Percentiles rank a stretch among this genome's conserved stretches.
These are phyloP conservation scores for Scutellaria minor DNA, from an alignment of 257 asterid genomes.

Conservation along the genomic window DNA sequence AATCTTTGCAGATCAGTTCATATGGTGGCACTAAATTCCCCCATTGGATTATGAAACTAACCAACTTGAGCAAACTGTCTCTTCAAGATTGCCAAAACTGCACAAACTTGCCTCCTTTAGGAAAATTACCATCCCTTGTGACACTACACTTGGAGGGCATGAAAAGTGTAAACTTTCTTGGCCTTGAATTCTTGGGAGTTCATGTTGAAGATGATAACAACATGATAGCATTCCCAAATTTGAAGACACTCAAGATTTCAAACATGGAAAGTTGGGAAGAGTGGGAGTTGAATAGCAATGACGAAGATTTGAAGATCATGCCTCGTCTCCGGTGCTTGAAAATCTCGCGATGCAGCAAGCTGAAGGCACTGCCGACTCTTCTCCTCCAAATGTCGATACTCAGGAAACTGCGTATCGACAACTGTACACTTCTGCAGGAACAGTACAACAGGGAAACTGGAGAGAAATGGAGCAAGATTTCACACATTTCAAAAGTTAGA, in stretches of 20 bases:
- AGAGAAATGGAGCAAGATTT: constrained; percentile 46
- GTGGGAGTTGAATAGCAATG: constrained; percentile 42
- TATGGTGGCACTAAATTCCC: constrained; percentile 56
- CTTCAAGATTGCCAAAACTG: constrained; percentile 60
- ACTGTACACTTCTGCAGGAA: constrained; percentile 45
- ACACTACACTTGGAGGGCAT: constrained; percentile 56
- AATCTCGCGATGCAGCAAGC: constrained; percentile 47
- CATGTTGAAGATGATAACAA: neutral
- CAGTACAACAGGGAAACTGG: constrained; percentile 42
- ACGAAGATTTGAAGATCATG: constrained; percentile 39
- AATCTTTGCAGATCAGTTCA: constrained; percentile 52
- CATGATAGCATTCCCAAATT: constrained; percentile 46
- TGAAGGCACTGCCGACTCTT: constrained; percentile 49
- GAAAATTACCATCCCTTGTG: constrained; percentile 53
- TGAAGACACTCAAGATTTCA: constrained; percentile 63
- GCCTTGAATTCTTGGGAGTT: constrained; percentile 43
- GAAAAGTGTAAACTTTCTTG: constrained; percentile 38
- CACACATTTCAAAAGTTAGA: constrained; percentile 49
- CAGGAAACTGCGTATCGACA: constrained; percentile 48
- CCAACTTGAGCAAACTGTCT: constrained; percentile 44
- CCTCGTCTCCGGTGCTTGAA: constrained; percentile 65
- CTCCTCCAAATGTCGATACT: constrained; percentile 41
- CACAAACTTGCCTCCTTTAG: constrained; percentile 55
- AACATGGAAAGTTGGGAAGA: constrained; percentile 55
- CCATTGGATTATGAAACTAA: constrained; percentile 52